Evolutionary conservation across 352 stramenopile genomes (phyloP).

Genomic region (Globisporangium polare): DNA sequence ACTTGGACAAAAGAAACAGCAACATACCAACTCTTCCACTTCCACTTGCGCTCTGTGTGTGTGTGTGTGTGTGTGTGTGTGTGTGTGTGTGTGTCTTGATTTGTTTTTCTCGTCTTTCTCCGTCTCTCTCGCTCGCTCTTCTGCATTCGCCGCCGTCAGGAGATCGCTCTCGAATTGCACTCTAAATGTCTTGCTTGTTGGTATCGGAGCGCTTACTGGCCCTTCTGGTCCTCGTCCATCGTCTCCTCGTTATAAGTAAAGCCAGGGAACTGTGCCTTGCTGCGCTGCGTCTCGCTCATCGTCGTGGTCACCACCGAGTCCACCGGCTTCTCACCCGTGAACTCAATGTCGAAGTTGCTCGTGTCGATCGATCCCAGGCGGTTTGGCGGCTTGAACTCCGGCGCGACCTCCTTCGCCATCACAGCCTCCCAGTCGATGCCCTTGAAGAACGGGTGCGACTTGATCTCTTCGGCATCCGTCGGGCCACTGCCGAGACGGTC

Average conservation of each 20-base stretch:
- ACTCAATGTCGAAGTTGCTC: constrained; percentile 94
- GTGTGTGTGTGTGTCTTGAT: neutral
- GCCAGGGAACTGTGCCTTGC: constrained; percentile 88
- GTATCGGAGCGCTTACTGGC: constrained; percentile 45
- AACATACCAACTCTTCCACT: constrained; percentile 6
- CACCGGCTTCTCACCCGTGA: constrained; percentile 89
- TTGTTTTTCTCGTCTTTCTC: constrained; percentile 1
- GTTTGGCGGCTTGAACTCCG: constrained; percentile 91
- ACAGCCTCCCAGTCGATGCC: constrained; percentile 91
- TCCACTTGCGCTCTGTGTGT: constrained; percentile 9
- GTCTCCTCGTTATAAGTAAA: constrained; percentile 90
- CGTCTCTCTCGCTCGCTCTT: constrained; percentile 2
- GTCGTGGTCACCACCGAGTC: constrained; percentile 89
- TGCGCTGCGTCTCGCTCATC: constrained; percentile 88
- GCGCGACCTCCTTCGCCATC: constrained; percentile 81
- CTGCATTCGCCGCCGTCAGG: neutral
- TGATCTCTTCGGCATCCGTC: constrained; percentile 91
- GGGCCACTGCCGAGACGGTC: constrained; percentile 84
- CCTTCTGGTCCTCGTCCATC: constrained; percentile 84
- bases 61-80: neutral
- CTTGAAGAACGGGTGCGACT: constrained; percentile 91
- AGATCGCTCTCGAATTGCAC: constrained; percentile 5
- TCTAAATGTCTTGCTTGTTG: constrained; percentile 8
- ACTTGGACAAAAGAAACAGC: constrained; percentile 17
- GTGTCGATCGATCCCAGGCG: constrained; percentile 89